phyloP scores from a whole-genome alignment of 495 filamentous ascomycete species.

The Aspergillus diversus region DNA sequence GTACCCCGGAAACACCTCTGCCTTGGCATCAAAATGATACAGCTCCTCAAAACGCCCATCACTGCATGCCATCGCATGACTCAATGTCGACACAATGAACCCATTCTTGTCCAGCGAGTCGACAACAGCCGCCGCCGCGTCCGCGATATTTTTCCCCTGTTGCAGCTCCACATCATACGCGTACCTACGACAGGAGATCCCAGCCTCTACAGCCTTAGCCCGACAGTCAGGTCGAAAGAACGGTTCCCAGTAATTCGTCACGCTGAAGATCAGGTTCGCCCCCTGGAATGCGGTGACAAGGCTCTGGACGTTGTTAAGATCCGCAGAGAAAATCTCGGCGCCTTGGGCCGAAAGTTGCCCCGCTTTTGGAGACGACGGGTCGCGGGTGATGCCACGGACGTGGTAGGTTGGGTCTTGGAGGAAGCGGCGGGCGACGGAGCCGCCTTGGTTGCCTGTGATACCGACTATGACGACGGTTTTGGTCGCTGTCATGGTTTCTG shows the following conservation, averaged over 20 bases:
- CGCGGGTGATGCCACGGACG: constrained; percentile 45
- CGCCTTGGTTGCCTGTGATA: constrained; percentile 50
- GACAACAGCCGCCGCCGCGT: constrained; percentile 45
- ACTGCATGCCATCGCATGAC: constrained; percentile 35
- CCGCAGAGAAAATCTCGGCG: constrained; percentile 45
- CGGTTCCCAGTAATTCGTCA: constrained; percentile 49
- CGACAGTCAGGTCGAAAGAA: constrained; percentile 36
- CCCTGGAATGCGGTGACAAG: constrained; percentile 46
- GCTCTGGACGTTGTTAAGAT: constrained; percentile 43
- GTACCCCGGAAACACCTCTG: constrained; percentile 37
- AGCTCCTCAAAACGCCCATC: constrained; percentile 37
- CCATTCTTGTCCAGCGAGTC: constrained; percentile 44
- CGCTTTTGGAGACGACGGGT: constrained; percentile 36
- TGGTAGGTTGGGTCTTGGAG: constrained; percentile 37
- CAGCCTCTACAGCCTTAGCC: constrained; percentile 20
- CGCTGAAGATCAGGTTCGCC: constrained; percentile 42
- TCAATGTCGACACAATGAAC: constrained; percentile 42
- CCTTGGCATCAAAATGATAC: constrained; percentile 48
- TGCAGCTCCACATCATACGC: constrained; percentile 52
- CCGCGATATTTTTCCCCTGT: constrained; percentile 54
- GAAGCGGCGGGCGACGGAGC: constrained; percentile 38
- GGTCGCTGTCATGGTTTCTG: constrained; percentile 7
- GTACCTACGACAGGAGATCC: constrained; percentile 41
- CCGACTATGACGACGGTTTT: constrained; percentile 44
- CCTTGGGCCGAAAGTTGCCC: constrained; percentile 40